Evolutionary conservation across 257 asterid genomes (phyloP).

Genomic region (Primulina eburnea): DNA sequence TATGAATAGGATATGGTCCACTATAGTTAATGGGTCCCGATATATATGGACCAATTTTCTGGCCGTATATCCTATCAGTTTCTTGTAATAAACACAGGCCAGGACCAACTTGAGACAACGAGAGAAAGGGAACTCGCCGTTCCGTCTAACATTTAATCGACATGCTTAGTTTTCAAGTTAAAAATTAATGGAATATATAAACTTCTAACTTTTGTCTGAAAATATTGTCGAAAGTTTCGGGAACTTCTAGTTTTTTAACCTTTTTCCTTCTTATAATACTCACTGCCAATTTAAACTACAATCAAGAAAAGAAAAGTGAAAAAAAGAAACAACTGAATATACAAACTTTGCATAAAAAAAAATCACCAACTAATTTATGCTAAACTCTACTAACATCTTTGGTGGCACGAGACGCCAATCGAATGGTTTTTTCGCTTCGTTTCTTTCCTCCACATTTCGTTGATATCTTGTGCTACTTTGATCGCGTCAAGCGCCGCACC

Average conservation of each 20-base stretch:
- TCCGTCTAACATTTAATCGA: not conserved
- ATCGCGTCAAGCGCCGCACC: slow-evolving; percentile 82
- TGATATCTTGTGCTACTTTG: slow-evolving; percentile 72
- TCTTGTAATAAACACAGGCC: slow-evolving; percentile 17
- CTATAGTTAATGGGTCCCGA: slow-evolving; percentile 52
- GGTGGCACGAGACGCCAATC: slow-evolving; percentile 41
- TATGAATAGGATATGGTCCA: slow-evolving; percentile 57
- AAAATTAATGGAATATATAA: too few species aligned
- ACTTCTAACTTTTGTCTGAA: slow-evolving; percentile 5
- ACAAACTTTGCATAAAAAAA: slow-evolving; percentile 8
- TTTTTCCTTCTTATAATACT: slow-evolving; percentile 22
- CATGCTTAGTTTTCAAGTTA: too few species aligned
- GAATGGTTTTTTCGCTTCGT: slow-evolving; percentile 51
- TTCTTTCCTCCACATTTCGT: slow-evolving; percentile 72
- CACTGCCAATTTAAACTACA: slow-evolving; percentile 24
- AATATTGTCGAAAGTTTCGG: slow-evolving; percentile 26
- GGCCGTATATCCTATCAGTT: slow-evolving; percentile 32
- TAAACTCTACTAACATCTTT: slow-evolving; percentile 43
- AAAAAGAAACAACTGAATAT: not conserved
- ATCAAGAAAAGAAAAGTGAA: slow-evolving; percentile 19
- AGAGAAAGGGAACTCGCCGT: not conserved
- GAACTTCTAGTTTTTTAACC: slow-evolving; percentile 31
- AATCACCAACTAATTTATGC: not conserved
- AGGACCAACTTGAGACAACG: slow-evolving; percentile 21
- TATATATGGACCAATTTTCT: slow-evolving; percentile 50